Evolutionary conservation across 2,329 filamentous ascomycete genomes (phyloP).

Genomic region (Sclerotinia borealis): DNA sequence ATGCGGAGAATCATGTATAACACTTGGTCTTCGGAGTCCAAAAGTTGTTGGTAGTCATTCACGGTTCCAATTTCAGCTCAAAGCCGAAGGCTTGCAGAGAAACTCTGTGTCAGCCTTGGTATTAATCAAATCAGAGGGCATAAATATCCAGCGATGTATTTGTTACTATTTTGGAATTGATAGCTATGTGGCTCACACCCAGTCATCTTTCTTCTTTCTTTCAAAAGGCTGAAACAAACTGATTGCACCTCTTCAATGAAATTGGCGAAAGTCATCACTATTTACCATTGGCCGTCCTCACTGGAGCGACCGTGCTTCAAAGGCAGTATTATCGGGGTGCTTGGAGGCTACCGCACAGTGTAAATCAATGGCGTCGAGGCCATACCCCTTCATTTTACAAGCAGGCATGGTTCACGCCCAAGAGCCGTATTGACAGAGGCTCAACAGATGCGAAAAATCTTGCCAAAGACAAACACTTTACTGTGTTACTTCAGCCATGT

Average conservation of each 20-base stretch:
- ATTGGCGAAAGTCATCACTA: too few species aligned
- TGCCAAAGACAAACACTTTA: background rate
- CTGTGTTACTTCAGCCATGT: background rate
- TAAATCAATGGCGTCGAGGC: background rate
- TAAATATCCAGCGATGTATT: background rate
- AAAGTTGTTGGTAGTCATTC: background rate
- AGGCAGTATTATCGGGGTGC: background rate
- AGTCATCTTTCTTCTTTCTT: background rate
- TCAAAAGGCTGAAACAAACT: background rate
- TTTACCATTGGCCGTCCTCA: background rate
- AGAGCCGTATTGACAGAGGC: background rate
- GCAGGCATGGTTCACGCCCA: background rate
- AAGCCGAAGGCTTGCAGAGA: conserved; percentile 5
- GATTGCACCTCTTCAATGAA: background rate
- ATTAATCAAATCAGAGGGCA: background rate
- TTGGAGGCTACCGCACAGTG: background rate
- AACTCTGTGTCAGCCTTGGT: background rate
- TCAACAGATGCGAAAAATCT: background rate
- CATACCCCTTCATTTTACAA: conserved; percentile 1
- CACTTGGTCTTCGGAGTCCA: background rate
- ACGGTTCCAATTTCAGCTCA: background rate
- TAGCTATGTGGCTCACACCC: background rate
- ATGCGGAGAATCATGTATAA: background rate
- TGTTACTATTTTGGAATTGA: background rate
- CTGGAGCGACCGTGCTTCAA: background rate